Evolutionary conservation across 2,329 filamentous ascomycete genomes (phyloP), one percentile per base, ranked within the genome.

Genomic region (Cladophialophora exuberans): DNA sequence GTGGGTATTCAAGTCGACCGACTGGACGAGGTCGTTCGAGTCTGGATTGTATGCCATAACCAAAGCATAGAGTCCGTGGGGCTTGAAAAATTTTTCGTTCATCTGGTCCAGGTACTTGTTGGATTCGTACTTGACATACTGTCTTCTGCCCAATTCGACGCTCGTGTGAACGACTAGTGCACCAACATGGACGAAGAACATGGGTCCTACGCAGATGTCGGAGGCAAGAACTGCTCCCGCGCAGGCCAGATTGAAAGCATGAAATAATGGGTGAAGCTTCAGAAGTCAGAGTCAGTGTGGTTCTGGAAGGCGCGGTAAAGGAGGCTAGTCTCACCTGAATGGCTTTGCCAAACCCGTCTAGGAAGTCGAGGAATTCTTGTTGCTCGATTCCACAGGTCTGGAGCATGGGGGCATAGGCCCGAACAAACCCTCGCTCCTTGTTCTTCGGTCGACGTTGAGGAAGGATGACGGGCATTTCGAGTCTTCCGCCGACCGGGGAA

Each of bases 51-150:
- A 83, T 1, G 78, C 77, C 68, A 84, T 76, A 22, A 86, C 71
- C 11, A 81, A 69, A 52, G 73, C 77, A 65, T 77, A 80, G 0
- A 85, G 72, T 0, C 82, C 82, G 1, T 73, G 75, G 0, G 83
- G 82, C 39, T 72, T 74, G 66, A 85, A 86, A 55, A 83, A 76
- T 4, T 79, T 72, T 6, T 76, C 71, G 61, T 85, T 85, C 60
- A 83, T 73, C 25, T 71, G 68, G 59, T 83, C 75, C 7, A 86
- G 73, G 62, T 82, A 85, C 0, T 65, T 69, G 60, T 83, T 84
- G 0, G 77, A 74, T 39, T 73, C 68, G 22, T 56, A 52, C 26
- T 59, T 70, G 39, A 44, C 39, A 22, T 48, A 54, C 38, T 28
- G 33, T 17, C 33, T 25, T 17, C 51, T 26, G 4, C 31, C 25